Evolutionary conservation across 306 rosid species (phyloP), one percentile per base, ranked within the genome.

Genomic region (Trifolium pratense): DNA sequence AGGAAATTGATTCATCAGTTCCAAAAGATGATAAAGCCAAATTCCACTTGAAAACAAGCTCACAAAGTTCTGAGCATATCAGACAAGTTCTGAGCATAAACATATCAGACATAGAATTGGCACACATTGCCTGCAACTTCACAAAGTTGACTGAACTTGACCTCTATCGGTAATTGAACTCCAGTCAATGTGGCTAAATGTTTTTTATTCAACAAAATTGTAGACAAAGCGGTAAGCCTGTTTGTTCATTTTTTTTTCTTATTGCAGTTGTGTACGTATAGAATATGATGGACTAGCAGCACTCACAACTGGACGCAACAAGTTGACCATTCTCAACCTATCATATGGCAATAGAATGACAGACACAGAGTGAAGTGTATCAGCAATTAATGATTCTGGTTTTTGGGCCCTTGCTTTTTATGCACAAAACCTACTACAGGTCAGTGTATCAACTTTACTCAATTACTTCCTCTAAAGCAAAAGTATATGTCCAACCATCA

Each of bases 1-100:
- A 86, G 73, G 99, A 95, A 9, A 39, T 81, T 64, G 97, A 95
- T 84, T 95, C 99, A 61, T 95, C 99, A 6, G 56, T 88, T 86
- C 99, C 97, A 57, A 95, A 91, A 86, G 99, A 95, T 75, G 97
- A 90, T 73, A 81, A 73, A 79, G 61, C 97, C 78, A 90, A 88
- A 73, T 91, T 95, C 88, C 97, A 90, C 82, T 82, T 95, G 59
- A 82, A 87, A 81, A 91, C 87, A 82, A 81, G n/a, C n/a, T n/a
- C n/a, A n/a, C n/a, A n/a, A n/a, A n/a, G n/a, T n/a, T n/a, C n/a
- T n/a, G n/a, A n/a, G n/a, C n/a, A n/a, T n/a, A n/a, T n/a, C n/a
- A n/a, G n/a, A n/a, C n/a, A n/a, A n/a, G n/a, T n/a, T n/a, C n/a
- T n/a, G n/a, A n/a, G 93, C 84, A 80, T 80, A 55, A 84, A 88